phyloP scores from a whole-genome alignment of 805 yeast species.

The Saccharomyces jurei region DNA sequence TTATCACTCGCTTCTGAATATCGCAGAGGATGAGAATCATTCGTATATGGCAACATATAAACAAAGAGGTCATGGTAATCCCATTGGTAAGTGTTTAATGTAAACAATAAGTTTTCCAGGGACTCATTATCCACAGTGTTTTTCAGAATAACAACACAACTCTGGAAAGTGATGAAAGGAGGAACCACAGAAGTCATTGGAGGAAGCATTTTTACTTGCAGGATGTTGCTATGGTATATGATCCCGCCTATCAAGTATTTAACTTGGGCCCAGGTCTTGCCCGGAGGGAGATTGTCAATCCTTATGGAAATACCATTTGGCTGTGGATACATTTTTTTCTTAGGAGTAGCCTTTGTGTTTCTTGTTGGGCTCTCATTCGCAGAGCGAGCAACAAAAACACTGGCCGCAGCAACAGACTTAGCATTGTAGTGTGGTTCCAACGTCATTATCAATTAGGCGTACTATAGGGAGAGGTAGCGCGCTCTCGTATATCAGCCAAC shows the following conservation, averaged over 20 bases:
- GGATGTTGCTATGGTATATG: conserved; percentile 24
- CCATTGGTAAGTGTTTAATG: conserved; percentile 28
- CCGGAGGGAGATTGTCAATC: conserved; percentile 30
- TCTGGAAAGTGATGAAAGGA: conserved; percentile 27
- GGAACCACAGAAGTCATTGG: conserved; percentile 27
- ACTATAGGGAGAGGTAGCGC: background rate
- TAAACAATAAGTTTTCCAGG: conserved; percentile 20
- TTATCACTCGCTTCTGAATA: background rate
- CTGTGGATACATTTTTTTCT: background rate
- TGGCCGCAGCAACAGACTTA: background rate
- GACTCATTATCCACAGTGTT: conserved; percentile 12
- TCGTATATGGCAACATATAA: conserved; percentile 15
- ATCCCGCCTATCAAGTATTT: conserved; percentile 29
- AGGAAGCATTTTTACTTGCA: conserved; percentile 27
- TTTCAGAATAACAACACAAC: conserved; percentile 24
- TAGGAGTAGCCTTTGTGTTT: background rate
- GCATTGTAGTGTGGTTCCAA: background rate
- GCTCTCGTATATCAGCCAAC: background rate
- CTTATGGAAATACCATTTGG: conserved; percentile 9
- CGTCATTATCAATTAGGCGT: background rate
- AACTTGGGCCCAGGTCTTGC: conserved; percentile 29
- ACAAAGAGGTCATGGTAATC: conserved; percentile 26
- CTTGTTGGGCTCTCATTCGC: background rate
- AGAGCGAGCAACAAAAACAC: background rate
- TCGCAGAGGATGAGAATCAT: background rate